A percentile compares a stretch with the other conserved stretches of the same genome.
These are phyloP conservation scores for Solanum hybrid DNA, from an alignment of 305 asterid genomes.

Conservation along the genomic window DNA sequence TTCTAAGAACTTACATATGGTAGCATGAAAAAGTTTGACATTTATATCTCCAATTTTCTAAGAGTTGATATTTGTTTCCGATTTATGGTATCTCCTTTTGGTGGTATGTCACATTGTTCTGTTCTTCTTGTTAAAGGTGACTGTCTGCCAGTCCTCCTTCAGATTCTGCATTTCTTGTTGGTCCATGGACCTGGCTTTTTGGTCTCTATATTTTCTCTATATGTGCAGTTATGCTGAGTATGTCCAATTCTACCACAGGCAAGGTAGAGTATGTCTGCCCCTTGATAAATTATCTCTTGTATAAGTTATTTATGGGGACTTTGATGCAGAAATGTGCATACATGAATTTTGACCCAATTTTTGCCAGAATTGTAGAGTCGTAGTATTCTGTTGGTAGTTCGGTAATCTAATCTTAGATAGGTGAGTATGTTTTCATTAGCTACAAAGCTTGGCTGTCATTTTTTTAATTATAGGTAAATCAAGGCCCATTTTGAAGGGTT, in stretches of 20 bases:
- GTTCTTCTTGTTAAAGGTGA: background rate
- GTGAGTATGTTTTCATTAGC: background rate
- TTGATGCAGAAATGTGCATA: background rate
- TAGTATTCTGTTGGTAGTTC: background rate
- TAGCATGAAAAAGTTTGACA: background rate
- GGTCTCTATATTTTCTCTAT: background rate
- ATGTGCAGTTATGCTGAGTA: background rate
- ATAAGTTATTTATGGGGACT: background rate
- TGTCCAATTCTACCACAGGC: background rate
- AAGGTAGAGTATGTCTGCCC: background rate
- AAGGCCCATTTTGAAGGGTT: background rate
- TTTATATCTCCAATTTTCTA: background rate
- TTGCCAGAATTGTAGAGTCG: background rate
- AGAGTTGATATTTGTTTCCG: background rate
- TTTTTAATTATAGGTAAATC: background rate
- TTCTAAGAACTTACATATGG: background rate
- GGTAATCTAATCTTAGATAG: background rate
- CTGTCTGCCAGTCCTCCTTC: background rate
- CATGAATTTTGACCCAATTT: background rate
- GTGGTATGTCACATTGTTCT: background rate
- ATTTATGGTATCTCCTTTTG: background rate
- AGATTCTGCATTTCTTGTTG: background rate
- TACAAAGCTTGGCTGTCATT: background rate
- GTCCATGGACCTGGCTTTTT: background rate
- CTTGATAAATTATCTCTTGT: background rate